Evolutionary conservation across 2,329 filamentous ascomycete genomes (phyloP).

Genomic region (Endoconidiophora polonica): DNA sequence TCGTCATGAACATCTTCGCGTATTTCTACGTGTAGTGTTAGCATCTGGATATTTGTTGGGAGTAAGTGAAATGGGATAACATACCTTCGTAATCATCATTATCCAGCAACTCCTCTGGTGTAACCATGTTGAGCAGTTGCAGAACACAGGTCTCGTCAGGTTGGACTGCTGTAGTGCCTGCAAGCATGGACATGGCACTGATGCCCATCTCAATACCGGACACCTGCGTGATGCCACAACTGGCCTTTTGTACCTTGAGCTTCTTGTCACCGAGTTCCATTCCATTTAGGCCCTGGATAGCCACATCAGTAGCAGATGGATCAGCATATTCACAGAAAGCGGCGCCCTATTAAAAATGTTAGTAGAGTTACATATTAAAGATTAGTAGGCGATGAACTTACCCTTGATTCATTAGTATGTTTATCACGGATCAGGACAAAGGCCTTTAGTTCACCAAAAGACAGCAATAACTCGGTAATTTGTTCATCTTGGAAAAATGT

Average conservation of each 20-base stretch:
- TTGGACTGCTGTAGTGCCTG: slow-evolving; percentile 67
- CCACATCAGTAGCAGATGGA: slow-evolving; percentile 56
- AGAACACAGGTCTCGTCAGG: slow-evolving; percentile 70
- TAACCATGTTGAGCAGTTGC: slow-evolving; percentile 97
- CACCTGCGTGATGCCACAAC: slow-evolving; percentile 86
- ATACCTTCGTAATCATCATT: slow-evolving; percentile 88
- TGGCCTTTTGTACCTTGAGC: slow-evolving; percentile 74
- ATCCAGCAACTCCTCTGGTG: slow-evolving; percentile 83
- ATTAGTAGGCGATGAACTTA: slow-evolving; percentile 29
- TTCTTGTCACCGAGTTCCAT: slow-evolving; percentile 84
- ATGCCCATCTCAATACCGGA: slow-evolving; percentile 87
- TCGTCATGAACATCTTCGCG: slow-evolving; percentile 87
- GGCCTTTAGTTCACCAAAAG: slow-evolving; percentile 84
- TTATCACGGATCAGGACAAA: slow-evolving; percentile 81
- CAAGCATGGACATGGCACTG: slow-evolving; percentile 94
- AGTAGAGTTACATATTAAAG: slow-evolving; percentile 15
- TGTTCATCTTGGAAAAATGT: slow-evolving; percentile 79
- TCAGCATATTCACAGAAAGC: slow-evolving; percentile 93
- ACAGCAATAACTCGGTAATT: slow-evolving; percentile 72
- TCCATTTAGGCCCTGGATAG: slow-evolving; percentile 77
- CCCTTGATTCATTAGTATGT: slow-evolving; percentile 70
- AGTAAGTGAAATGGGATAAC: slow-evolving; percentile 13
- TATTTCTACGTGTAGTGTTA: slow-evolving; percentile 54
- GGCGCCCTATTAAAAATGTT: slow-evolving; percentile 50
- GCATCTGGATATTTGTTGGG: slow-evolving; percentile 12